These are phyloP conservation scores for Talaromyces funiculosus DNA, from an alignment of 2,329 filamentous ascomycete species.

Conservation along the genomic window DNA sequence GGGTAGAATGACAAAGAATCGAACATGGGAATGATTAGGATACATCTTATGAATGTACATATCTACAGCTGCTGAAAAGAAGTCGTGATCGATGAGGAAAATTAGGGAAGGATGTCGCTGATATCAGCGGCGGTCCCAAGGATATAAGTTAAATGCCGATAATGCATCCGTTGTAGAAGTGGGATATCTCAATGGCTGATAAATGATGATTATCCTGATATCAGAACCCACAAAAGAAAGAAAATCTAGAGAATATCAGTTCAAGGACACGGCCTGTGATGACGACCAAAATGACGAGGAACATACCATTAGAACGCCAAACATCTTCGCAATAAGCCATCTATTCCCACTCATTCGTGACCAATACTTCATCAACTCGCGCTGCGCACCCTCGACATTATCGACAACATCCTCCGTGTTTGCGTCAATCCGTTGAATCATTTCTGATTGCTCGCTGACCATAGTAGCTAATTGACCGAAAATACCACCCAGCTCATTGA, in stretches of 20 bases:
- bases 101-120: neutral
- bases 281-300: neutral
- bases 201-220: constrained; percentile 34
- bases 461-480: constrained; percentile 93
- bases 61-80: constrained; percentile 1
- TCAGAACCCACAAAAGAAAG: constrained; percentile 62
- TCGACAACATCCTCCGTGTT: constrained; percentile 98
- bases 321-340: constrained; percentile 83
- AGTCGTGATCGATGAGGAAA: neutral
- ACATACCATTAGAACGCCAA: constrained; percentile 71
- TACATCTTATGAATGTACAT: constrained; percentile 8
- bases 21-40: neutral
- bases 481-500: constrained; percentile 82
- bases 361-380: constrained; percentile 97
- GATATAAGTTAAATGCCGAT: neutral
- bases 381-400: constrained; percentile 93
- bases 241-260: constrained; percentile 1
- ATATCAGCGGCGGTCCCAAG: neutral
- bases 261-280: neutral
- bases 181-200: neutral
- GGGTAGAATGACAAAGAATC: neutral
- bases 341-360: constrained; percentile 86
- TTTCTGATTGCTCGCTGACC: constrained; percentile 95
- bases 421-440: constrained; percentile 94
- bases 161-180: neutral